Conservation (phyloP, 2,329 filamentous ascomycete genomes). For the Aschersonia sp. region DNA sequence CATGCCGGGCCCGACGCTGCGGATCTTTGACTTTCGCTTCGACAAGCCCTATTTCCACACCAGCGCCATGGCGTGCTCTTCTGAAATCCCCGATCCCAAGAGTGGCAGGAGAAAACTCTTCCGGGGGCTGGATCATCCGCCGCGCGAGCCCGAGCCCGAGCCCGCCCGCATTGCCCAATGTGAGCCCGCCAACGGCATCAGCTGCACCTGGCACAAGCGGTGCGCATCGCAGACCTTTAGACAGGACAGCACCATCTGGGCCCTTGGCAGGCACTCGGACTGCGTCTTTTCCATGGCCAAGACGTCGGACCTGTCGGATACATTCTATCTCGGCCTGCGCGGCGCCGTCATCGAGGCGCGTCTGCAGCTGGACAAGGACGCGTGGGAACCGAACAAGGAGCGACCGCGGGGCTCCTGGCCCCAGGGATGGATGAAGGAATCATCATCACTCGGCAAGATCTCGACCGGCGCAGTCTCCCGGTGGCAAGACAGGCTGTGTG, state of each 20-base stretch:
- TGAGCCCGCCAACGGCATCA: conserved; percentile 13
- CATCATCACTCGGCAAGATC: no score
- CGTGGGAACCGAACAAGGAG: conserved; percentile 12
- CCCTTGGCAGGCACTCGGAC: conserved; percentile 19
- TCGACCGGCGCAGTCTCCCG: no score
- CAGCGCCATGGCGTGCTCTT: conserved; percentile 29
- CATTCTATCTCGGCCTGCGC: conserved; percentile 34
- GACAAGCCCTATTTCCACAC: conserved; percentile 33
- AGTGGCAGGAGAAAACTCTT: no score
- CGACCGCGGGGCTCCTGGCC: neutral
- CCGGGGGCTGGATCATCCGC: no score
- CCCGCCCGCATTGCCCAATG: conserved; percentile 12
- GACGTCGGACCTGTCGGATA: conserved; percentile 28
- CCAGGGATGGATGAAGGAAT: no score
- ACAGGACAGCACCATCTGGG: conserved; percentile 32
- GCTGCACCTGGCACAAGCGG: conserved; percentile 33
- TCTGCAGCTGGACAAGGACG: conserved; percentile 13
- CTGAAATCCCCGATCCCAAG: neutral
- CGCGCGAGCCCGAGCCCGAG: no score
- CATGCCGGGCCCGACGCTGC: conserved; percentile 25
- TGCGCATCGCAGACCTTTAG: conserved; percentile 28
- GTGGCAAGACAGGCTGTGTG: no score
- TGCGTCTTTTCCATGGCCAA: conserved; percentile 32
- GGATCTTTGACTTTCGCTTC: conserved; percentile 41
- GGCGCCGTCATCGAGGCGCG: conserved; percentile 30